Conservation (phyloP, 2,329 filamentous ascomycete genomes). For the Colletotrichum sp. region DNA sequence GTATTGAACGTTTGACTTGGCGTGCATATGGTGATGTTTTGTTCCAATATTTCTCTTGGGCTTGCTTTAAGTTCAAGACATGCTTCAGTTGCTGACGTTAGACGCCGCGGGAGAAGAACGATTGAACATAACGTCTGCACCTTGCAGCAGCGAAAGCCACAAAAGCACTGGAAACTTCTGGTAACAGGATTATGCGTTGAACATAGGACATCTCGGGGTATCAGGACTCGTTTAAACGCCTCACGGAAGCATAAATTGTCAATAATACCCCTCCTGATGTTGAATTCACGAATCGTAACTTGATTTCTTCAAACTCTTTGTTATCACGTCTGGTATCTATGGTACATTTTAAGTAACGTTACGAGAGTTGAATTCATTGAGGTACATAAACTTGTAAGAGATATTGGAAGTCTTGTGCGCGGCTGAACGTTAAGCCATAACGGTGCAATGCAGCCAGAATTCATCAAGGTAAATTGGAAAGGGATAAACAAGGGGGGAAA, state of each 20-base stretch:
- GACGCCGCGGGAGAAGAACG: neutral
- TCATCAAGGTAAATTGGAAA: neutral
- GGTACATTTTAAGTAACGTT: no score
- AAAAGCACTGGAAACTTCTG: neutral
- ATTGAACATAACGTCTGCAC: neutral
- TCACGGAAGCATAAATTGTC: rapidly evolving
- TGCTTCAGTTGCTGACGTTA: rapidly evolving
- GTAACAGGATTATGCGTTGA: rapidly evolving
- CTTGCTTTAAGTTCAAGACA: neutral
- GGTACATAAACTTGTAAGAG: no score
- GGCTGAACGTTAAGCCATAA: neutral
- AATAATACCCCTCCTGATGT: no score
- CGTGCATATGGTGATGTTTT: rapidly evolving
- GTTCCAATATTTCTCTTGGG: neutral
- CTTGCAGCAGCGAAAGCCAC: neutral
- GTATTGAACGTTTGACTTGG: neutral
- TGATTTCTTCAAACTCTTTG: no score
- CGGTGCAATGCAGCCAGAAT: neutral
- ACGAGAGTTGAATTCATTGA: no score
- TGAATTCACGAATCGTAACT: no score
- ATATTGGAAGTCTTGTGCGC: no score
- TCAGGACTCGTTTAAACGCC: no score
- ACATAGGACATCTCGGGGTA: rapidly evolving
- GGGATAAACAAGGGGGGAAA: rapidly evolving
- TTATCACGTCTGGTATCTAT: no score